phyloP scores from a whole-genome alignment of 192 early-diverging fungal species.

The Glomus cerebriforme region DNA sequence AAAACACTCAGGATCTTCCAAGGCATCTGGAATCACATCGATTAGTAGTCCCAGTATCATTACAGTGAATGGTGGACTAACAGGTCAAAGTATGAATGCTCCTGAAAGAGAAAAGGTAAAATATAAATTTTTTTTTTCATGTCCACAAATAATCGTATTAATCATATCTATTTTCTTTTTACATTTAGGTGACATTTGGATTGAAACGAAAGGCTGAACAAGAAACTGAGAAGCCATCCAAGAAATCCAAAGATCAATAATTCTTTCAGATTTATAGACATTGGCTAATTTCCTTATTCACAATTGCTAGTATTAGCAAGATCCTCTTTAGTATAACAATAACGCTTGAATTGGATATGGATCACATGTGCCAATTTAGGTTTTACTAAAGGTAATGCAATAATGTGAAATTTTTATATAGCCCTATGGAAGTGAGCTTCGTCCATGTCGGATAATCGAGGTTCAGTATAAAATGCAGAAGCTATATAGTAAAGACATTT shows the following conservation, averaged over 20 bases:
- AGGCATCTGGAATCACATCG: not conserved
- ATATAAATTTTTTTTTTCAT: not conserved
- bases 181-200: slow-evolving; percentile 39
- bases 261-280: not conserved
- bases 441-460: too few relatives aligned
- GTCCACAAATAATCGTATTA: not conserved
- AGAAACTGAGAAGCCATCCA: slow-evolving; percentile 32
- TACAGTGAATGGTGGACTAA: slow-evolving; percentile 36
- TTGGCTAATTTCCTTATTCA: too few relatives aligned
- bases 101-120: slow-evolving; percentile 49
- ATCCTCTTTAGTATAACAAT: too few relatives aligned
- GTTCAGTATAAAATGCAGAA: too few relatives aligned
- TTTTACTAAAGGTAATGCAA: too few relatives aligned
- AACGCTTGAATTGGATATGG: too few relatives aligned
- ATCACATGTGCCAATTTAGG: too few relatives aligned
- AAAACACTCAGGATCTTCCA: slow-evolving; percentile 24
- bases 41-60: slow-evolving; percentile 36
- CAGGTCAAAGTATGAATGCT: slow-evolving; percentile 46
- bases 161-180: not conserved
- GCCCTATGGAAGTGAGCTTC: too few relatives aligned
- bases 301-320: too few relatives aligned
- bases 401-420: too few relatives aligned
- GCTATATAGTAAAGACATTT: too few relatives aligned
- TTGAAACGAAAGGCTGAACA: slow-evolving; percentile 48
- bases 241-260: slow-evolving; percentile 27